phyloP scores from a whole-genome alignment of 345 rosid species.

The Kernera saxatilis region DNA sequence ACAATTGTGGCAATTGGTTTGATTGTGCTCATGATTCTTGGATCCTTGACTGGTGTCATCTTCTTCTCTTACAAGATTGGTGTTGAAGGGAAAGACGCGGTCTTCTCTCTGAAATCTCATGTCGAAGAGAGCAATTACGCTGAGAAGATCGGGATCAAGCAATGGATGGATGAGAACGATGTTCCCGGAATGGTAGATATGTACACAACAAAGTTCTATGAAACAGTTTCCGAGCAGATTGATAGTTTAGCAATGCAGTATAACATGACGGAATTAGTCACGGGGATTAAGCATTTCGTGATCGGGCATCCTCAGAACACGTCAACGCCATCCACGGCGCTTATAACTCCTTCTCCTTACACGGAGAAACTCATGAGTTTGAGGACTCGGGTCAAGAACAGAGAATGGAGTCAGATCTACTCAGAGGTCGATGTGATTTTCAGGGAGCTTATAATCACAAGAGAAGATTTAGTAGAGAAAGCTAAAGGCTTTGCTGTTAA shows the following conservation, averaged over 20 bases:
- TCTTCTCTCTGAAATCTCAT: constrained; percentile 70
- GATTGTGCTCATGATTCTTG: constrained; percentile 75
- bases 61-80: constrained; percentile 95
- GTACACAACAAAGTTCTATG: constrained; percentile 62
- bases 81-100: constrained; percentile 86
- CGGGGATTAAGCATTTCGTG: constrained; percentile 82
- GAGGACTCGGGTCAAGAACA: constrained; percentile 43
- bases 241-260: constrained; percentile 86
- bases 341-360: constrained; percentile 59
- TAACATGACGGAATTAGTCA: constrained; percentile 87
- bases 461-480: constrained; percentile 77
- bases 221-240: constrained; percentile 65
- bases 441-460: constrained; percentile 67
- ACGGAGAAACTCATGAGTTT: constrained; percentile 70
- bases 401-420: constrained; percentile 77
- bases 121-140: constrained; percentile 85
- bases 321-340: constrained; percentile 49
- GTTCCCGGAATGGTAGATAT: constrained; percentile 81
- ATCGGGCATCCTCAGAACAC: constrained; percentile 39
- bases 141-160: constrained; percentile 74
- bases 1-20: constrained; percentile 82
- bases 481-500: constrained; percentile 77
- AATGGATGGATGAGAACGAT: constrained; percentile 96
- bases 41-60: constrained; percentile 54
- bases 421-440: constrained; percentile 66